phyloP scores from a whole-genome alignment of 257 asterid genomes.

The Lantana camara region DNA sequence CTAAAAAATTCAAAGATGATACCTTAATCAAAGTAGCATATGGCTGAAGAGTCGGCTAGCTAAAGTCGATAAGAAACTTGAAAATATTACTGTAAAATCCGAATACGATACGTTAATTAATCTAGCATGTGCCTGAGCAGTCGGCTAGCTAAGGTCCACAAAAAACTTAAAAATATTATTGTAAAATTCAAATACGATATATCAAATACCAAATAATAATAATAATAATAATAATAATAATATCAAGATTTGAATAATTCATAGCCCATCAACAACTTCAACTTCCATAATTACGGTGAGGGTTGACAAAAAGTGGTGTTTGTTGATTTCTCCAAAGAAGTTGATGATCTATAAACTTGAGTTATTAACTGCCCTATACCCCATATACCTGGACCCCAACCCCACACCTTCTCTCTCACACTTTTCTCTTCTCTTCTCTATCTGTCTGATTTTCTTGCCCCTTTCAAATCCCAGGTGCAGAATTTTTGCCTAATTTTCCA shows the following conservation, averaged over 20 bases:
- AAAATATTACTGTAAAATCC: too few species aligned
- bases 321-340: slow-evolving; percentile 8
- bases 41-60: too few species aligned
- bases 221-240: not conserved
- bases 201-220: too few species aligned
- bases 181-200: too few species aligned
- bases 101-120: too few species aligned
- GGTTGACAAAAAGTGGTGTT: slow-evolving; percentile 36
- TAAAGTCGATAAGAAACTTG: too few species aligned
- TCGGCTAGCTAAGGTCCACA: too few species aligned
- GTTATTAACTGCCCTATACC: slow-evolving; percentile 14
- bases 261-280: slow-evolving; percentile 17
- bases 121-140: too few species aligned
- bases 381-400: slow-evolving; percentile 28
- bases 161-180: too few species aligned
- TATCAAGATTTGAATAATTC: not conserved
- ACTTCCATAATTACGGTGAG: slow-evolving; percentile 23
- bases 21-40: too few species aligned
- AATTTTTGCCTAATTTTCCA: slow-evolving; percentile 9
- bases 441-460: slow-evolving; percentile 9
- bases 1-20: too few species aligned
- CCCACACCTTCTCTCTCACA: not conserved
- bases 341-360: slow-evolving; percentile 4
- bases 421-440: not conserved
- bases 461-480: slow-evolving; percentile 1